A percentile compares a stretch with the other conserved stretches of the same genome.
phyloP scores from a whole-genome alignment of 805 yeast genomes.

The Metschnikowia vanudenii region DNA sequence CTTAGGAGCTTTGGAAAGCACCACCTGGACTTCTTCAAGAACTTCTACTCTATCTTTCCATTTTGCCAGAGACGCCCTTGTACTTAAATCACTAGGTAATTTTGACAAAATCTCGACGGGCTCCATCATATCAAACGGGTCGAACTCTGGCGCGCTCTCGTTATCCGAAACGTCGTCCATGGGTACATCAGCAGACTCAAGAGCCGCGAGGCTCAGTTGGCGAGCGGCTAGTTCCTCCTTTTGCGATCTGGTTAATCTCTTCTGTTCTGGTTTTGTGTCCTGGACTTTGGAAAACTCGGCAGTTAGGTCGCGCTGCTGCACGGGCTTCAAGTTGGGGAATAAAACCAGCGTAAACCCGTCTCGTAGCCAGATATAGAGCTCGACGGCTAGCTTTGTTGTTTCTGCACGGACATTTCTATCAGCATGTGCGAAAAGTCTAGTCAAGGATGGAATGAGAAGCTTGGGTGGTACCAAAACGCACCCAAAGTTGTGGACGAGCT shows the following conservation, averaged over 20 bases:
- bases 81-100: constrained; percentile 61
- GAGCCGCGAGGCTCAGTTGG: constrained; percentile 15
- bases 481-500: constrained; percentile 61
- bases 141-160: constrained; percentile 32
- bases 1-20: constrained; percentile 53
- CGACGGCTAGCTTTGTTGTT: constrained; percentile 65
- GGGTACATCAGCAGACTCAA: constrained; percentile 22
- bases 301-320: constrained; percentile 82
- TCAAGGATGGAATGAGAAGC: constrained; percentile 53
- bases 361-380: constrained; percentile 74
- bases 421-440: constrained; percentile 77
- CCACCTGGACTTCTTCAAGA: constrained; percentile 58
- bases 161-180: constrained; percentile 28
- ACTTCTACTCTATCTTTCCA: constrained; percentile 95
- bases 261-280: constrained; percentile 45
- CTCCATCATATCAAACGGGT: constrained; percentile 69
- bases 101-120: constrained; percentile 66
- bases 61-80: constrained; percentile 56
- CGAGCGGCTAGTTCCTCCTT: constrained; percentile 38
- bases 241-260: constrained; percentile 55
- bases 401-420: constrained; percentile 84
- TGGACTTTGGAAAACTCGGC: constrained; percentile 59
- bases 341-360: constrained; percentile 54
- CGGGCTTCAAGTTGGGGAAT: constrained; percentile 77
- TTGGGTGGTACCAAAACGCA: constrained; percentile 59